phyloP scores from a whole-genome alignment of 1,139 yeast species.

The Nakaseomyces nivariensis region DNA sequence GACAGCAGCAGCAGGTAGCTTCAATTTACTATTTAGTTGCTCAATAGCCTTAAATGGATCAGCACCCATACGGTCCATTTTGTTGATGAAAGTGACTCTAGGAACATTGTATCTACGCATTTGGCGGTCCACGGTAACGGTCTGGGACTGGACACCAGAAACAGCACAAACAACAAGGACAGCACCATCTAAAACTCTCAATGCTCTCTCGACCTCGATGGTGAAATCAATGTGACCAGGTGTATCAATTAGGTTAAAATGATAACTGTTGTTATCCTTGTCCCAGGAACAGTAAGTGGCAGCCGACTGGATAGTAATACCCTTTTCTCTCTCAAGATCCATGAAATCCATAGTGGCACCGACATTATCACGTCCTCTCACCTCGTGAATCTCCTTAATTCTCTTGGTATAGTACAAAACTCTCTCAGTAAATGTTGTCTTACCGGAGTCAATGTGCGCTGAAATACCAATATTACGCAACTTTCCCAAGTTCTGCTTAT shows the following conservation, averaged over 20 bases:
- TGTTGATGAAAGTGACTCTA: slow-evolving; percentile 87
- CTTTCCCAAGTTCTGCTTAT: slow-evolving; percentile 41
- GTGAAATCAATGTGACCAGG: slow-evolving; percentile 99
- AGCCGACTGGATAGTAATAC: slow-evolving; percentile 96
- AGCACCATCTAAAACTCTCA: slow-evolving; percentile 95
- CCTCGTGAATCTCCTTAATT: slow-evolving; percentile 96
- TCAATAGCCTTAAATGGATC: slow-evolving; percentile 93
- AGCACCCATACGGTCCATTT: slow-evolving; percentile 99
- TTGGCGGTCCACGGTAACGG: slow-evolving; percentile 97
- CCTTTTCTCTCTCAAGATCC: slow-evolving; percentile 96
- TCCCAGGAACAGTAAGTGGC: slow-evolving; percentile 98
- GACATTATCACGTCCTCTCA: slow-evolving; percentile 92
- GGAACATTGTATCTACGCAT: slow-evolving; percentile 98
- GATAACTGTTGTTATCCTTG: slow-evolving; percentile 57
- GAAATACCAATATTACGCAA: slow-evolving; percentile 95
- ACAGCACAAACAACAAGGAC: slow-evolving; percentile 97
- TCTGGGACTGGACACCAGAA: slow-evolving; percentile 95
- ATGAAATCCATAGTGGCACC: slow-evolving; percentile 99
- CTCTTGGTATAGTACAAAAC: slow-evolving; percentile 94
- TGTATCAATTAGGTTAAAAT: slow-evolving; percentile 90
- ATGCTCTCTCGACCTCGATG: slow-evolving; percentile 94
- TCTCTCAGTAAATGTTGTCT: slow-evolving; percentile 95
- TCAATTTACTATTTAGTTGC: slow-evolving; percentile 76
- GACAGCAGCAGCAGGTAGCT: slow-evolving; percentile 92
- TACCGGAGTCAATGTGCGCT: slow-evolving; percentile 96